These are phyloP conservation scores for Anisogramma anomala DNA, from an alignment of 2,329 filamentous ascomycete species.

Conservation along the genomic window DNA sequence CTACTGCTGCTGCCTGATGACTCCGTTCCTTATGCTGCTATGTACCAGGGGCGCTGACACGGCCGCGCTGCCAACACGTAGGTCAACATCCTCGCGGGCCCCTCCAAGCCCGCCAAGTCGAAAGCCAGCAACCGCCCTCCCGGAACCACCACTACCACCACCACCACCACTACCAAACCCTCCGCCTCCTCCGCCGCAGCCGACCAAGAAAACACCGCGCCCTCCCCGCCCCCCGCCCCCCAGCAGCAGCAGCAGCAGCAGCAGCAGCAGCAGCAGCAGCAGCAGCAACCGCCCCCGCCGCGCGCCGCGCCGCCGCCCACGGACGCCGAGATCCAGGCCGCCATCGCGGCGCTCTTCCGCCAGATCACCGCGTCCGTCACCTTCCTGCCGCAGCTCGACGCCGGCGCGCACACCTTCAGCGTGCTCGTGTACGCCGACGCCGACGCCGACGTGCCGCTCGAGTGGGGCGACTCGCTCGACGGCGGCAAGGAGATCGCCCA, in stretches of 20 bases:
- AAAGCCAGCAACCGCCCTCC: no score
- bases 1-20: not conserved
- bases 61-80: conserved; percentile 17
- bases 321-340: conserved; percentile 84
- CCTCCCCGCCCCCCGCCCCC: conserved; percentile 22
- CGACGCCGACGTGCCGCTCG: conserved; percentile 89
- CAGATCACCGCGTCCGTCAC: conserved; percentile 97
- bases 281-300: conserved; percentile 28
- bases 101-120: conserved; percentile 27
- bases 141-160: no score
- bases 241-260: not conserved
- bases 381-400: conserved; percentile 75
- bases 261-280: conserved; percentile 5
- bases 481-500: conserved; percentile 94
- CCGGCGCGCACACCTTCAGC: conserved; percentile 96
- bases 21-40: not conserved
- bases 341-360: conserved; percentile 93
- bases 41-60: no score
- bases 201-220: conserved; percentile 60
- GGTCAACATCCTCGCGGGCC: conserved; percentile 29
- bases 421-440: conserved; percentile 96
- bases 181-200: conserved; percentile 34
- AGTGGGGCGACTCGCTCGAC: conserved; percentile 77
- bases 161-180: conserved; percentile 45
- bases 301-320: no score